Conservation (phyloP, 805 yeast species). For the Candida schatavii region DNA sequence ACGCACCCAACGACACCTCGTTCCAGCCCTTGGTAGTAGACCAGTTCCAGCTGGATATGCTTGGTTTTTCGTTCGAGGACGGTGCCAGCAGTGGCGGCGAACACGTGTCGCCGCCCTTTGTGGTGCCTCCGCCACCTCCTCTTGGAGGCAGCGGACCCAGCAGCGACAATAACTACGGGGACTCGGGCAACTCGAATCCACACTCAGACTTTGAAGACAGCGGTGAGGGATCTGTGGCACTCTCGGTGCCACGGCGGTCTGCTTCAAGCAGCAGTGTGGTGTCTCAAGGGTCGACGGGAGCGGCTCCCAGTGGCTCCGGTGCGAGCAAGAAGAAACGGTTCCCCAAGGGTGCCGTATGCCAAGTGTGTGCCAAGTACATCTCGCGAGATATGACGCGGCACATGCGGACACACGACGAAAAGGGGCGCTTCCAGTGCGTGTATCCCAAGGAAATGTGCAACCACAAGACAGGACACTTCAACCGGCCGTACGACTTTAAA, state of each 20-base stretch:
- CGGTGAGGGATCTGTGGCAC: not conserved
- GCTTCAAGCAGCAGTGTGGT: constrained; percentile 9
- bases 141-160: not conserved
- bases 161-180: not conserved
- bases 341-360: constrained; percentile 36
- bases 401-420: constrained; percentile 42
- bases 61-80: not conserved
- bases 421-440: constrained; percentile 42
- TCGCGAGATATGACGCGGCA: constrained; percentile 41
- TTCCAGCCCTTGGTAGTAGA: not conserved
- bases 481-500: constrained; percentile 45
- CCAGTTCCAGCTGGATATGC: not conserved
- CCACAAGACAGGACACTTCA: constrained; percentile 41
- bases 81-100: not conserved
- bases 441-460: constrained; percentile 38
- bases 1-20: not conserved
- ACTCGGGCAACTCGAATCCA: not conserved
- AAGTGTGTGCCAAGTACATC: constrained; percentile 39
- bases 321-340: constrained; percentile 22
- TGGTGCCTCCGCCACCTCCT: not conserved
- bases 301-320: not conserved
- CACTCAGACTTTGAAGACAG: constrained; percentile 1
- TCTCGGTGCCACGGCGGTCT: not conserved
- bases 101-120: not conserved
- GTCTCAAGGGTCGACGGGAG: constrained; percentile 13